phyloP scores from a whole-genome alignment of 163 green algal genomes.

The Chlorella variabilis region DNA sequence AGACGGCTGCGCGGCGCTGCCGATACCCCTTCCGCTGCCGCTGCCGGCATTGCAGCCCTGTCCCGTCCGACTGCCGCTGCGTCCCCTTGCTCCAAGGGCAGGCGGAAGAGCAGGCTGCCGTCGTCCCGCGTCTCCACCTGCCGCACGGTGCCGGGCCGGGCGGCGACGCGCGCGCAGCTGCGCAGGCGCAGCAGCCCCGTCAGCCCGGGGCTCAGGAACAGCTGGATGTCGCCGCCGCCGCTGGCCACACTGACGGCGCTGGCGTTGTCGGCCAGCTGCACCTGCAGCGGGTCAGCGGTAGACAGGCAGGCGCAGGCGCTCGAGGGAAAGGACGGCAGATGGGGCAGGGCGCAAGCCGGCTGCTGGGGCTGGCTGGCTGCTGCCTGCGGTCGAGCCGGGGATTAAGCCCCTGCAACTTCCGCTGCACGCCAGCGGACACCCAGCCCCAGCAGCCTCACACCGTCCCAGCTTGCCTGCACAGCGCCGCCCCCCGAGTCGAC shows the following conservation, averaged over 20 bases:
- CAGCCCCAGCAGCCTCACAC: too few relatives aligned
- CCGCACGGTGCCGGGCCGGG: not conserved
- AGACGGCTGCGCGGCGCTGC: conserved; percentile 14
- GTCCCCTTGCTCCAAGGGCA: not conserved
- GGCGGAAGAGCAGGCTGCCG: not conserved
- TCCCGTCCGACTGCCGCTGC: not conserved
- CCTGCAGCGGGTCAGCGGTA: not conserved
- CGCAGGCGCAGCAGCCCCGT: conserved; percentile 10
- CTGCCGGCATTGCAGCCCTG: not conserved
- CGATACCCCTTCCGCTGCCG: not conserved
- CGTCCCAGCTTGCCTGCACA: conserved; percentile 15
- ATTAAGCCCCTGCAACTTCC: too few relatives aligned
- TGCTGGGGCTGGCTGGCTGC: not conserved
- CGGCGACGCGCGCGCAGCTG: not conserved
- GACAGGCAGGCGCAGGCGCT: too few relatives aligned
- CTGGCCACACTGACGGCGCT: not conserved
- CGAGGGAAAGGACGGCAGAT: not conserved
- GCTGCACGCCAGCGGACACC: too few relatives aligned
- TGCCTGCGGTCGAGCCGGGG: not conserved
- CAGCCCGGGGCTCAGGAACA: conserved; percentile 11
- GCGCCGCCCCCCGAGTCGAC: conserved; percentile 1
- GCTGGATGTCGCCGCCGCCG: conserved; percentile 25
- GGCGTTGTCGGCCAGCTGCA: conserved; percentile 25
- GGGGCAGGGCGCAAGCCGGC: not conserved
- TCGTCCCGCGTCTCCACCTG: not conserved